Conservation (phyloP, 805 yeast genomes). For the Myxozyma nipponensis region DNA sequence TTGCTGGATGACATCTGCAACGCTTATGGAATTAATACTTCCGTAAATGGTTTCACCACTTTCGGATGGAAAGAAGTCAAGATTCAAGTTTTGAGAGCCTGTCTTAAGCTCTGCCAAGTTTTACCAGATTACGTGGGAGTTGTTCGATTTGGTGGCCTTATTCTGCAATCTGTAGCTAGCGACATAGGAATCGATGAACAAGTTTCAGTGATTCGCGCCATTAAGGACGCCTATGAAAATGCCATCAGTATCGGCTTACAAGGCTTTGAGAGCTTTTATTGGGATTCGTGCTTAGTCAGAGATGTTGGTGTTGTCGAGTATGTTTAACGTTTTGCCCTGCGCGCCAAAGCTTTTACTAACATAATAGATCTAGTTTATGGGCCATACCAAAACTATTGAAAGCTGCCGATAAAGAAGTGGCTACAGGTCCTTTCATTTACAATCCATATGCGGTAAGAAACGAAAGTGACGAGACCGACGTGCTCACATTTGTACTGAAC, state of each 20-base stretch:
- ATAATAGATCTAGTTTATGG: slow-evolving; percentile 21
- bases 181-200: slow-evolving; percentile 23
- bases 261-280: slow-evolving; percentile 44
- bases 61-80: slow-evolving; percentile 57
- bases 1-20: slow-evolving; percentile 49
- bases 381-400: slow-evolving; percentile 12
- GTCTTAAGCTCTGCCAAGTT: slow-evolving; percentile 52
- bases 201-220: slow-evolving; percentile 7
- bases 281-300: slow-evolving; percentile 71
- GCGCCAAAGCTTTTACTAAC: background rate
- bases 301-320: slow-evolving; percentile 40
- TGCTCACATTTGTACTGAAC: slow-evolving; percentile 49
- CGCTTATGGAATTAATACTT: slow-evolving; percentile 49
- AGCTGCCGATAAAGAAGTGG: slow-evolving; percentile 6
- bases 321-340: slow-evolving; percentile 9
- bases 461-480: slow-evolving; percentile 27
- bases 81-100: slow-evolving; percentile 50
- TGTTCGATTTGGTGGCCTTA: slow-evolving; percentile 27
- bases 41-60: slow-evolving; percentile 3
- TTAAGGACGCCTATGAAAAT: slow-evolving; percentile 13
- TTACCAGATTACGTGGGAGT: slow-evolving; percentile 46
- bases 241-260: slow-evolving; percentile 19
- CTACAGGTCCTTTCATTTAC: slow-evolving; percentile 46
- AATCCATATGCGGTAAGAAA: slow-evolving; percentile 49
- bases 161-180: slow-evolving; percentile 14